phyloP scores from a whole-genome alignment of 1,139 yeast species.

The Geotrichum bryndzae region DNA sequence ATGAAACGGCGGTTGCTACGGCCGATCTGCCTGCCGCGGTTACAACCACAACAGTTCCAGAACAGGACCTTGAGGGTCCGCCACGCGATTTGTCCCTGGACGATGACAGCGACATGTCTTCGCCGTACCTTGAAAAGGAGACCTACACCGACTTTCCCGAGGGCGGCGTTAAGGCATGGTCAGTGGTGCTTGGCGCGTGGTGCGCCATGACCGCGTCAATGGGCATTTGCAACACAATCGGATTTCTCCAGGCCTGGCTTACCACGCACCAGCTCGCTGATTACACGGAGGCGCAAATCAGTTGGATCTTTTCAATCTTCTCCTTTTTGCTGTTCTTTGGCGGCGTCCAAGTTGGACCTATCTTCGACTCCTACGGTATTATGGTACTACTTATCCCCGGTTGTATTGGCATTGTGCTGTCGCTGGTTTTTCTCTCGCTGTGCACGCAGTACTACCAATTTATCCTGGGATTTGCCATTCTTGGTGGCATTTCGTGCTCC shows the following conservation, averaged over 20 bases:
- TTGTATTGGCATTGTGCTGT: constrained; percentile 42
- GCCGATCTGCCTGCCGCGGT: neutral
- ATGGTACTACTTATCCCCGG: constrained; percentile 39
- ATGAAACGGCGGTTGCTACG: neutral
- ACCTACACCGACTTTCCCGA: constrained; percentile 46
- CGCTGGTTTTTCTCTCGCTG: constrained; percentile 50
- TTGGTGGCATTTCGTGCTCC: constrained; percentile 55
- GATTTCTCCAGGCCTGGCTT: constrained; percentile 57
- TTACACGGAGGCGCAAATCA: constrained; percentile 42
- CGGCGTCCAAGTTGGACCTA: constrained; percentile 55
- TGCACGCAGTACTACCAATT: constrained; percentile 53
- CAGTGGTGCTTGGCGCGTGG: constrained; percentile 56
- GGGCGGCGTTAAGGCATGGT: constrained; percentile 54
- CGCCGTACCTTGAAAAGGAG: constrained; percentile 17
- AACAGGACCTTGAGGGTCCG: neutral
- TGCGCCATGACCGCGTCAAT: constrained; percentile 55
- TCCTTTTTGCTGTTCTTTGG: constrained; percentile 52
- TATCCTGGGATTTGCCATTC: constrained; percentile 50
- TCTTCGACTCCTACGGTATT: constrained; percentile 45
- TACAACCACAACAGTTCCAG: neutral
- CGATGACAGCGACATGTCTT: neutral
- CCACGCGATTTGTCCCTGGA: neutral
- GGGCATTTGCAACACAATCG: constrained; percentile 55
- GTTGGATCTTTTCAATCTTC: constrained; percentile 61
- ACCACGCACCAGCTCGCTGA: constrained; percentile 44